phyloP scores from a whole-genome alignment of 495 filamentous ascomycete genomes.

The Penicillium angulare region DNA sequence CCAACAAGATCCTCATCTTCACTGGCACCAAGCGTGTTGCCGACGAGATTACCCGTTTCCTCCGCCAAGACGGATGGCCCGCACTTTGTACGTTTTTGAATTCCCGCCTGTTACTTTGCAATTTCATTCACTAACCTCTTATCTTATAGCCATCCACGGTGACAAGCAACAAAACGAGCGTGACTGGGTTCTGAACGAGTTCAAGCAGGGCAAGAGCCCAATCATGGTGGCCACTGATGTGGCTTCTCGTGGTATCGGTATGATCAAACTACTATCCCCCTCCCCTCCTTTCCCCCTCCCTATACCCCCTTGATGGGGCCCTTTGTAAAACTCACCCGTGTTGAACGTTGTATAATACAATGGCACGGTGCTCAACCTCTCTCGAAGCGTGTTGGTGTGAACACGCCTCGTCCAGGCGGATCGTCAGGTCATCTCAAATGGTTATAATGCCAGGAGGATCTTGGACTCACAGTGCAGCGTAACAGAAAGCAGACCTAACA shows the following conservation, averaged over 20 bases:
- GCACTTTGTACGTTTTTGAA: conserved; percentile 75
- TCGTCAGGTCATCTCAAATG: conserved; percentile 69
- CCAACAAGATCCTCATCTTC: conserved; percentile 93
- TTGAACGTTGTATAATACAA: conserved; percentile 63
- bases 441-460: conserved; percentile 73
- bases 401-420: conserved; percentile 78
- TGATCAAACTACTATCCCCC: conserved; percentile 67
- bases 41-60: conserved; percentile 97
- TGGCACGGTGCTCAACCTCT: conserved; percentile 87
- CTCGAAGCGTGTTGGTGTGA: conserved; percentile 70
- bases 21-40: conserved; percentile 98
- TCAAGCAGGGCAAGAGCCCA: conserved; percentile 91
- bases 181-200: conserved; percentile 99
- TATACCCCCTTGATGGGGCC: conserved; percentile 30
- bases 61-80: conserved; percentile 98
- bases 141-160: conserved; percentile 80
- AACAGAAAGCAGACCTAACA: conserved; percentile 57
- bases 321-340: conserved; percentile 41
- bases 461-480: conserved; percentile 83
- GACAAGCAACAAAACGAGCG: conserved; percentile 99
- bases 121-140: conserved; percentile 43
- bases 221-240: conserved; percentile 96
- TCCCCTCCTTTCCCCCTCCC: conserved; percentile 42
- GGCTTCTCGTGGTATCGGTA: conserved; percentile 98
- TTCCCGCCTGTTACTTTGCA: background rate